Conservation (phyloP, 495 filamentous ascomycete species). For the Neurospora sp. region DNA sequence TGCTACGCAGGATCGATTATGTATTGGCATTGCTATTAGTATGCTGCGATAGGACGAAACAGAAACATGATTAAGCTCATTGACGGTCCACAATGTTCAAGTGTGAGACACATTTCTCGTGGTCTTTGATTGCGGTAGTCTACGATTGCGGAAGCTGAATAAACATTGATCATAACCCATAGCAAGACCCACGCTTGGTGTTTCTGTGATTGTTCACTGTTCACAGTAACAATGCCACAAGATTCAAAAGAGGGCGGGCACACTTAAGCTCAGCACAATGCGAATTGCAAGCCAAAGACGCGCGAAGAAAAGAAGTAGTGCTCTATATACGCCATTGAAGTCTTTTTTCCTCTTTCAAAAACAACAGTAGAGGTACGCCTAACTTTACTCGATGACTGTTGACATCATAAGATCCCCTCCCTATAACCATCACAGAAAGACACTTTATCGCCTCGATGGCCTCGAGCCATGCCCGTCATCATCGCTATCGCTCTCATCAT, state of each 20-base stretch:
- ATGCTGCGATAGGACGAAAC: not conserved
- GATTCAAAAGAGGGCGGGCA: not conserved
- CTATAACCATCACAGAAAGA: not conserved
- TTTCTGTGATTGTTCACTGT: not conserved
- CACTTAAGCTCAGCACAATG: not conserved
- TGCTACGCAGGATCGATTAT: not conserved
- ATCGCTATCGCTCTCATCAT: slow-evolving; percentile 16
- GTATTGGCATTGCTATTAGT: not conserved
- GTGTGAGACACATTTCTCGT: not conserved
- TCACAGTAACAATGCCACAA: not conserved
- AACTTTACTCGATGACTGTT: not conserved
- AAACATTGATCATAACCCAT: too few species aligned
- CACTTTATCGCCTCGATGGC: slow-evolving; percentile 1
- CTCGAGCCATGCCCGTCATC: slow-evolving; percentile 1
- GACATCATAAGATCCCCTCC: not conserved
- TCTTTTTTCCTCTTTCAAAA: not conserved
- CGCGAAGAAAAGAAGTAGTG: not conserved
- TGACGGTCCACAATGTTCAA: not conserved
- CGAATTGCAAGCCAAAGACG: not conserved
- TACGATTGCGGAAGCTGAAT: not conserved
- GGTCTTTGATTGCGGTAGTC: too few species aligned
- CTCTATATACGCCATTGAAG: not conserved
- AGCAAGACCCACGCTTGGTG: too few species aligned
- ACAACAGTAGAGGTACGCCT: not conserved
- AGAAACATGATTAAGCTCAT: not conserved